Base-by-base conservation (phyloP, 2,329 filamentous ascomycete genomes). In the Clarireedia homoeocarpa region DNA sequence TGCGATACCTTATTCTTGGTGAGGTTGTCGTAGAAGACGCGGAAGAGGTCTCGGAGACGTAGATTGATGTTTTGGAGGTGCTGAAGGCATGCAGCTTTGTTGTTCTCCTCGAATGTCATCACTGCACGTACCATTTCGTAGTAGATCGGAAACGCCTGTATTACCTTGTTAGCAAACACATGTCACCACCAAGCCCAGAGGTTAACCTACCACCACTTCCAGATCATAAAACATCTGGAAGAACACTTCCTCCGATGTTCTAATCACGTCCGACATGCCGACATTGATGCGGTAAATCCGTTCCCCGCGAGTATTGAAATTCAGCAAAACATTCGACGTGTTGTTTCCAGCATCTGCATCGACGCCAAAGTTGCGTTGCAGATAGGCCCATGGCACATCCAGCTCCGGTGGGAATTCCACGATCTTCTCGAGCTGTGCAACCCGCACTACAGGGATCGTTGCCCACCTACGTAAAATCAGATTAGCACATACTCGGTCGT, bases 141-240 rank as follows among this genome's bases (percentile, higher is more conserved):
- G 26, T 55, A 55, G 46, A 55, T 55, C 5, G 53, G 46, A 38
- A 55, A 50, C 6, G 53, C 53, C 53, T 55, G 5, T 6, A 20
- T 42, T 42, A 15, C 17, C 7, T 42, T 15, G 0, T 40, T 4
- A 48, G 20, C 15, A 46, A 46, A 12, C 24, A 1, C 3, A 23
- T 24, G 10, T 14, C 17, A 6, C 23, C 2, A 9, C 4, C 10
- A 6, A 27, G 3, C 9, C 2, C 9, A 5, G 17, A n/a, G 3
- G 0, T 12, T 3, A 15, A 27, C 53, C 34, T 50, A 45, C 53
- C 10, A 44, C 46, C n/a, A 55, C 46, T 55, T 55, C 53, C 17
- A 50, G 36, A 14, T 55, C 53, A 39, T 55, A 50, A 9, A 50
- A 55, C 53, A 55, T 55, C 23, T 44, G 53, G 15, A 50, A 55